Evolutionary conservation across 1,284 basidiomycete genomes (phyloP), one percentile per base, ranked within the genome.

Genomic region (Trichosporon sp.): DNA sequence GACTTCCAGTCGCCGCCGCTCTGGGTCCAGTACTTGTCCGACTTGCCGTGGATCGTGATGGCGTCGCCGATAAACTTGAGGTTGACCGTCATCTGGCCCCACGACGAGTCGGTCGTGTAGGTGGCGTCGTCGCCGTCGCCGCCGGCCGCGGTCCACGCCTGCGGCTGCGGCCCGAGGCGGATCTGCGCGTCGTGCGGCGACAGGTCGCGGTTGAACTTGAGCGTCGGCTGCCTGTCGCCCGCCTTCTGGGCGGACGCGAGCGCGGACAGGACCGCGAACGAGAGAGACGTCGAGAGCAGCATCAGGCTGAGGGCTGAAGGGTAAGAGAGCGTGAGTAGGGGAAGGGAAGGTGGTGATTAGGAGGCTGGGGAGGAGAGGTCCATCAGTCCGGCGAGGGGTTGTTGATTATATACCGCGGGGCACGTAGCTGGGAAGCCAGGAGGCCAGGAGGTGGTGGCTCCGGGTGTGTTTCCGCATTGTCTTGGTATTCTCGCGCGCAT

Each of bases 11-110:
- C 62, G 3, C 34, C 21, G 34, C 35, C 31, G 21, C 13, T 27
- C 62, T 62, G 62, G 9, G 62, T 62, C 62, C 62, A 62, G 34
- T 35, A 35, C 62, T 21, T 42, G 34, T 23, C 62, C 62, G 62
- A 62, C 34, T 62, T 35, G 62, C 62, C 62, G 32, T 62, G 62
- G 34, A 44, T 60, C 56, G 27, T 60, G 56, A 60, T 60, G 15
- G 56, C 6, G 56, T 60, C 56, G 29, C 56, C 56, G 56, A 60
- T 60, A 29, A 60, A 60, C 56, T 60, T 60, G 29, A 60, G 56
- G 15, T 32, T 32, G 27, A 60, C 56, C 18, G 27, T 60, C 56
- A 60, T 60, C 56, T 60, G 56, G 15, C 56, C 56, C 56, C 56
- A 60, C 12, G 56, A 60, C 56, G 56, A 60, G 56, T 60, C 56